These are phyloP conservation scores for Choiromyces venosus DNA, from an alignment of 495 filamentous ascomycete genomes.

Conservation along the genomic window DNA sequence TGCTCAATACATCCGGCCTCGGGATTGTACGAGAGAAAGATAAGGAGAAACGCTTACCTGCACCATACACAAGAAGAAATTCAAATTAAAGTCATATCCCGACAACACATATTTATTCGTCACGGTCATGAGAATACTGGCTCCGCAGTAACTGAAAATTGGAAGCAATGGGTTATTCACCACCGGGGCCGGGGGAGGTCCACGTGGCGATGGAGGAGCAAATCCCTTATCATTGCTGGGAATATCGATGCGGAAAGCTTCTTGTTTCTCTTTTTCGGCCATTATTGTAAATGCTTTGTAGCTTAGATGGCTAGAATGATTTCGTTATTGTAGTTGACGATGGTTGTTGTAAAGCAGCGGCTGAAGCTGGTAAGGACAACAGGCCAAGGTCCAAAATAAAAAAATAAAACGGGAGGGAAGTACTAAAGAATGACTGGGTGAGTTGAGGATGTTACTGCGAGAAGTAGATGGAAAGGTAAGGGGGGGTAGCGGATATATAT, in stretches of 20 bases:
- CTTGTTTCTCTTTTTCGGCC: conserved; percentile 79
- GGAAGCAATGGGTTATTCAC: conserved; percentile 70
- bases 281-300: conserved; percentile 43
- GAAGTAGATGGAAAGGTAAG: neutral
- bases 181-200: conserved; percentile 42
- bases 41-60: conserved; percentile 60
- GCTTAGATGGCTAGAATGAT: conserved; percentile 6
- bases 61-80: conserved; percentile 86
- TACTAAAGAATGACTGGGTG: neutral
- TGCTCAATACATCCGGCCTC: neutral
- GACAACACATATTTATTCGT: conserved; percentile 99
- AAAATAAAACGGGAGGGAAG: neutral
- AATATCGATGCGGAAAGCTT: conserved; percentile 68
- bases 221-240: conserved; percentile 50
- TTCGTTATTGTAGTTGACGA: neutral
- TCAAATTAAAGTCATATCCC: conserved; percentile 85
- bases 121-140: conserved; percentile 96
- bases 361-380: neutral
- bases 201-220: conserved; percentile 45
- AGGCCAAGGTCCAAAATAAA: neutral
- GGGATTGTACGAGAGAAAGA: neutral
- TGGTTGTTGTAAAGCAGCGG: neutral
- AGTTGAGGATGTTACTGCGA: neutral
- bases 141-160: conserved; percentile 83
- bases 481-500: neutral